These are phyloP conservation scores for Prosopis cineraria DNA, from an alignment of 306 rosid genomes.

Conservation along the genomic window DNA sequence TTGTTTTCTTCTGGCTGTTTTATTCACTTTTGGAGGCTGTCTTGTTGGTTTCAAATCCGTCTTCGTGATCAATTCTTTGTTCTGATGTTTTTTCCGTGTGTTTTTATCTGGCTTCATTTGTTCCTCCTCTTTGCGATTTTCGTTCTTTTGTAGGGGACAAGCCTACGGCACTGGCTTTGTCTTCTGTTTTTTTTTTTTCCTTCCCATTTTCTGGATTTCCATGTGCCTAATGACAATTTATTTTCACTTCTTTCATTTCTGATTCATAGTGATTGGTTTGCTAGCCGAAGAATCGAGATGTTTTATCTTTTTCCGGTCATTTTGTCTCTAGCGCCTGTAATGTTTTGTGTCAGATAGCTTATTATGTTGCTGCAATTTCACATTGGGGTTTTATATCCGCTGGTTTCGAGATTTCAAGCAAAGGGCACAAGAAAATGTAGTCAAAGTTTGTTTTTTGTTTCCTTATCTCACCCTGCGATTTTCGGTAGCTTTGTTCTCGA, in stretches of 20 bases:
- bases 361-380: slow-evolving; percentile 31
- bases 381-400: slow-evolving; percentile 24
- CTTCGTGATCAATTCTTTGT: slow-evolving; percentile 34
- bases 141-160: slow-evolving; percentile 52
- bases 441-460: slow-evolving; percentile 1
- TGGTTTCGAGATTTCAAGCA: slow-evolving; percentile 18
- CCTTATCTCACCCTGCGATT: slow-evolving; percentile 15
- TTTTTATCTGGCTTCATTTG: slow-evolving; percentile 55
- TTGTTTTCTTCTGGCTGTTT: slow-evolving; percentile 68
- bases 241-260: slow-evolving; percentile 26
- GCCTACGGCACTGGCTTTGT: slow-evolving; percentile 54
- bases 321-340: slow-evolving; percentile 47
- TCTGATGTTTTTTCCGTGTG: slow-evolving; percentile 31
- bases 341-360: slow-evolving; percentile 40
- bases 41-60: slow-evolving; percentile 41
- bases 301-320: slow-evolving; percentile 24
- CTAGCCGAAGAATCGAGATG: slow-evolving; percentile 39
- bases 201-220: slow-evolving; percentile 47
- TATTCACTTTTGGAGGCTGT: slow-evolving; percentile 16
- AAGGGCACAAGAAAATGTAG: slow-evolving; percentile 12
- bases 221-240: slow-evolving; percentile 24
- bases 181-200: slow-evolving; percentile 66
- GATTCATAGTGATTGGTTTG: slow-evolving; percentile 51
- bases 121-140: slow-evolving; percentile 48
- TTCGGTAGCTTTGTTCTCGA: slow-evolving; percentile 12